Base-by-base conservation (phyloP, 192 early-diverging fungal genomes). In the Haplosporangium gracile region DNA sequence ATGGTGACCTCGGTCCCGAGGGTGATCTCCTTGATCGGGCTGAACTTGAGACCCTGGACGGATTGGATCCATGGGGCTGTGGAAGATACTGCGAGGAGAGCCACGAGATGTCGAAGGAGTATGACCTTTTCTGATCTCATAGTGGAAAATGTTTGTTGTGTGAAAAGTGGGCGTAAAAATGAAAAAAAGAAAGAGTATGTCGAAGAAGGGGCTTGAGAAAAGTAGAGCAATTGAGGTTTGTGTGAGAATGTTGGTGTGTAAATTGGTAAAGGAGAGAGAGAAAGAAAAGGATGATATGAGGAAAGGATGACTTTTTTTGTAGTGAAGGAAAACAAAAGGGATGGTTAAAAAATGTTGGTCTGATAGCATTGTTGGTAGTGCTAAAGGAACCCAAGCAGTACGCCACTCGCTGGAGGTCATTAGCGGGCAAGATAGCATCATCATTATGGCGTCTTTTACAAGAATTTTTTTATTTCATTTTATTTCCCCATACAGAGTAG, bases 1-100 rank as follows among this genome's bases (percentile, higher is more conserved):
- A 76, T 76, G 20, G 75, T 76, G 42, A 60, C 39, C 60, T 76
- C 75, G 53, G 22, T 39, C 7, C 55, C 55, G 42, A 76, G 53
- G 40, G 42, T 40, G 32, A 76, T 20, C 26, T 76, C 75, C 0
- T 68, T 39, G 10, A 60, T 55, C 20, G 75, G 55, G 24, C 11
- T 39, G 20, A 76, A 76, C 42, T 65, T 29, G 42, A 76, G 55
- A n/a, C 57, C 75, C 5, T 76, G 51, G 53, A 22, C 51, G 2
- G 49, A 24, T 24, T 60, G n/a, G 10, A 43, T 43, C 71, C 40
- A 47, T 2, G 40, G 10, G 3, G 22, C 22, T 9, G 47, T 3
- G 36, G 73, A 36, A 22, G 47, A 49, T 53, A 75, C 20, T 8
- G 51, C 36, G 43, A 74, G 47, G 26, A 45, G 4, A 15, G n/a